Evolutionary conservation across 2,329 filamentous ascomycete genomes (phyloP).

Genomic region (Erysiphe pulchra): DNA sequence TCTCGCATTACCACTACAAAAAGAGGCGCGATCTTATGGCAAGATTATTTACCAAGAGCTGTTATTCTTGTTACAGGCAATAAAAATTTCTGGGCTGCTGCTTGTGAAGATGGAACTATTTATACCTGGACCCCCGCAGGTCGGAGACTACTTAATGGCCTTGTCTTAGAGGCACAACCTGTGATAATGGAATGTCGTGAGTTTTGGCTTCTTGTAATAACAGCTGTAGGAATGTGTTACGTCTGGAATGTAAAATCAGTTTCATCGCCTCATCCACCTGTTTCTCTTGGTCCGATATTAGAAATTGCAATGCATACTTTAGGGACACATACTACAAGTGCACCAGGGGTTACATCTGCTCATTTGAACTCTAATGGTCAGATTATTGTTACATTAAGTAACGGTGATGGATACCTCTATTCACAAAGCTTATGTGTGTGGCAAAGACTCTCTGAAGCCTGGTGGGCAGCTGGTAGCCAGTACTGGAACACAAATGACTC

Average conservation of each 20-base stretch:
- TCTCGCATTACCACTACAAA: slow-evolving; percentile 62
- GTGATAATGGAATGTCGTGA: slow-evolving; percentile 81
- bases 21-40: slow-evolving; percentile 62
- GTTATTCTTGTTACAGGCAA: slow-evolving; percentile 83
- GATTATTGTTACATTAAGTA: slow-evolving; percentile 72
- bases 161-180: slow-evolving; percentile 75
- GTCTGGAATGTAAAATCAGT: slow-evolving; percentile 81
- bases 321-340: slow-evolving; percentile 47
- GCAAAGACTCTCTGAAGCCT: slow-evolving; percentile 87
- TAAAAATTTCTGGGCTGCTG: slow-evolving; percentile 72
- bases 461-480: slow-evolving; percentile 95
- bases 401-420: slow-evolving; percentile 86
- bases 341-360: slow-evolving; percentile 70
- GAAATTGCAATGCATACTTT: slow-evolving; percentile 65
- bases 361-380: slow-evolving; percentile 72
- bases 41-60: slow-evolving; percentile 70
- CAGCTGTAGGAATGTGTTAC: slow-evolving; percentile 66
- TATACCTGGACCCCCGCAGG: slow-evolving; percentile 87
- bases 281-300: slow-evolving; percentile 69
- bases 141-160: slow-evolving; percentile 56
- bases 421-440: slow-evolving; percentile 65
- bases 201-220: slow-evolving; percentile 74
- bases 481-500: slow-evolving; percentile 98
- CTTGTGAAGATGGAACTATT: slow-evolving; percentile 75
- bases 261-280: slow-evolving; percentile 63